Base-by-base conservation (phyloP, 176 grass and related monocot species). In the Oryza rufipogon region DNA sequence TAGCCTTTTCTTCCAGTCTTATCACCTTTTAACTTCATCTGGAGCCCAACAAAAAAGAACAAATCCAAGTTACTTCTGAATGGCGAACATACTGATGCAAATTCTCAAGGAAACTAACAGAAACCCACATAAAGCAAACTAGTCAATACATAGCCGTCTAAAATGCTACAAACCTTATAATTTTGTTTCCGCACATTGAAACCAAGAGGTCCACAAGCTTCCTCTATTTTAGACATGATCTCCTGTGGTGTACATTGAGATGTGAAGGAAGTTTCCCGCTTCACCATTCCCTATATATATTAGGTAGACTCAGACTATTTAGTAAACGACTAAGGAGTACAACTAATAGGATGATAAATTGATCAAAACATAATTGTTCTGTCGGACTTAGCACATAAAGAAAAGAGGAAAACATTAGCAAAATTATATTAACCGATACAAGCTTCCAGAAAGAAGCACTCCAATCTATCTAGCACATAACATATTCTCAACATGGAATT, bases 1-100 rank as follows among this genome's bases (percentile, higher is more conserved):
- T 98, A 84, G 3, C 96, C 96, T 91, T 98, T 98, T 78, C 96
- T 93, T 86, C 96, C 96, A 45, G 85, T 87, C 58, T 98, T 98
- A 68, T 96, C 96, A 70, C 96, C 96, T 93, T 98, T 90, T 73
- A 98, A 60, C 66, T 94, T 98, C 96, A 98, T 95, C 96, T 98
- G 45, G 61, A 87, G 65, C 17, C 78, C 9, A 16, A 75, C 9
- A 75, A 26, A 83, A 69, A 71, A 44, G 42, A 44, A 70, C 9
- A 86, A 36, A 69, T 49, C 32, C 16, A 22, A 41, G 10, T 39
- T 75, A 61, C 20, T 80, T 20, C 9, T 79, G 41, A 67, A 64
- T 78, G 26, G 39, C 7, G 7, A 3, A 69, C 79, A 70, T 28
- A 68, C 4, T 9, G 78, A 78, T 32, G 44, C 12, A 34, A 44